phyloP scores from a whole-genome alignment of 2,329 filamentous ascomycete species.

The Fusarium sp. region DNA sequence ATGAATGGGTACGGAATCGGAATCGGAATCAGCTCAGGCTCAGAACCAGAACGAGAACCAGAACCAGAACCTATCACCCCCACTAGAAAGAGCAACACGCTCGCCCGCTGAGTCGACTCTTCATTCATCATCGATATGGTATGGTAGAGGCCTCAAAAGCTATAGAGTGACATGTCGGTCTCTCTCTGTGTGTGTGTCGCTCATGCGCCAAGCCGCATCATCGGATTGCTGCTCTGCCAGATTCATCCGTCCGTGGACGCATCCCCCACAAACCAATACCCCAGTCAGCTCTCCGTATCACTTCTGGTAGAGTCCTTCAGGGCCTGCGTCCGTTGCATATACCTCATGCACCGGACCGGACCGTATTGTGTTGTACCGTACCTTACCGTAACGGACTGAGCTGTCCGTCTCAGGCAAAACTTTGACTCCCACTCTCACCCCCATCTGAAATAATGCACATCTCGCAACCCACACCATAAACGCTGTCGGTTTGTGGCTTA shows the following conservation, averaged over 20 bases:
- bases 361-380: neutral
- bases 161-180: neutral
- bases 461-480: conserved; percentile 17
- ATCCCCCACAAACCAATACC: conserved; percentile 2
- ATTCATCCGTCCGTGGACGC: neutral
- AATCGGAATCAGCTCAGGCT: neutral
- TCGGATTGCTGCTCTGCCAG: conserved; percentile 8
- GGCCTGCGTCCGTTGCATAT: neutral
- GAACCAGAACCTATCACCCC: neutral
- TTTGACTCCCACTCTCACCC: neutral
- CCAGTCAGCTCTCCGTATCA: neutral
- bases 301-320: neutral
- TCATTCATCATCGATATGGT: neutral
- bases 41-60: neutral
- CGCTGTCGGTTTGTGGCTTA: neutral
- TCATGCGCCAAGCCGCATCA: conserved; percentile 37
- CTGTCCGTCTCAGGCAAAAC: neutral
- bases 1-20: neutral
- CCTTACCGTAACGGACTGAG: neutral
- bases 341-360: neutral
- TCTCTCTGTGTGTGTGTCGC: conserved; percentile 1
- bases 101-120: neutral
- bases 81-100: neutral
- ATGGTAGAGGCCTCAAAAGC: conserved; percentile 12
- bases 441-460: conserved; percentile 19